phyloP scores from a whole-genome alignment of 148 eudicot species.

The Cornus florida region DNA sequence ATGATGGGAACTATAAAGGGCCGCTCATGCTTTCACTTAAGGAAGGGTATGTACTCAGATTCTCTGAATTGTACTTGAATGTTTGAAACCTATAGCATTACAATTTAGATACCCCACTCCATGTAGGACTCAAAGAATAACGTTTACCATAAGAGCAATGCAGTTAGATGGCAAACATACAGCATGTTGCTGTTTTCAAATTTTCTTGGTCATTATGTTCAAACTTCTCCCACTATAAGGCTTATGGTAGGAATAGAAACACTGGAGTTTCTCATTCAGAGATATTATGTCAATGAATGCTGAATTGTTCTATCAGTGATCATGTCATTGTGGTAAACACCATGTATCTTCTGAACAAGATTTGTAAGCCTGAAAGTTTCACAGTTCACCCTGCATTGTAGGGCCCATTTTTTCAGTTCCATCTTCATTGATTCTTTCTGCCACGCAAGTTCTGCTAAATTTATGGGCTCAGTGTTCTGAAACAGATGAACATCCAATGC shows the following conservation, averaged over 20 bases:
- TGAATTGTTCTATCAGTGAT: background rate
- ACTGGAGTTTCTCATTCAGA: background rate
- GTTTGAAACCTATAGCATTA: background rate
- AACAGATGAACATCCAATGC: background rate
- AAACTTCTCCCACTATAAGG: background rate
- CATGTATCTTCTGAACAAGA: background rate
- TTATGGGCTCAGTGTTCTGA: background rate
- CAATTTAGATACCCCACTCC: background rate
- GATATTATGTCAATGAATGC: background rate
- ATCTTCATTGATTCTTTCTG: background rate
- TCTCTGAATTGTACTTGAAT: background rate
- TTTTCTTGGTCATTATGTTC: background rate
- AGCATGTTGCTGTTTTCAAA: background rate
- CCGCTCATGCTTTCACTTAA: conserved; percentile 72
- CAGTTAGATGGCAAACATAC: background rate
- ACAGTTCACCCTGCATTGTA: background rate
- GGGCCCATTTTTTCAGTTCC: background rate
- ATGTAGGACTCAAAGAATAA: background rate
- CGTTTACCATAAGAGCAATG: background rate
- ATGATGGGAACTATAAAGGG: conserved; percentile 86
- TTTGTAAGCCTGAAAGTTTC: background rate
- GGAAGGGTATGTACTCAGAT: conserved; percentile 63
- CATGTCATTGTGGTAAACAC: background rate
- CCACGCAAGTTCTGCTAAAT: background rate
- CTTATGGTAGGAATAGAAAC: background rate